Evolutionary conservation across 2,329 filamentous ascomycete species (phyloP).

Genomic region (Sarocladium brachiariae): DNA sequence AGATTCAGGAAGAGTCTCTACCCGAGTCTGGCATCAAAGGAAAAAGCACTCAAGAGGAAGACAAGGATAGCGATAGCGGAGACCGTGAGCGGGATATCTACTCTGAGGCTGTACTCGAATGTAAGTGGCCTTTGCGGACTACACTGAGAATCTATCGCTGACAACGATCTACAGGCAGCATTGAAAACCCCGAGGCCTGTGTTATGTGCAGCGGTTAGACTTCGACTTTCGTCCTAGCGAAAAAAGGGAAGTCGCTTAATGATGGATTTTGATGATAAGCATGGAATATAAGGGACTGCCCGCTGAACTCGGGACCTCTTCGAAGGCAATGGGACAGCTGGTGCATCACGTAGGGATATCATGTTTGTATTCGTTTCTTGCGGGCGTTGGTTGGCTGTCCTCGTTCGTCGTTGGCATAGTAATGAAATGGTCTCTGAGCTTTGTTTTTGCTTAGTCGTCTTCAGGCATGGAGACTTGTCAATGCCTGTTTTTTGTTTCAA

Average conservation of each 20-base stretch:
- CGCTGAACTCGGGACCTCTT: neutral
- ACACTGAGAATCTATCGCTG: conserved; percentile 16
- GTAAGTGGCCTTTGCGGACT: conserved; percentile 44
- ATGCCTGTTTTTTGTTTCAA: no score
- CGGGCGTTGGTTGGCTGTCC: neutral
- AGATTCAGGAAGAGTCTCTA: conserved; percentile 58
- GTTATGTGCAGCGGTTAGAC: conserved; percentile 92
- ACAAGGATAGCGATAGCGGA: conserved; percentile 62
- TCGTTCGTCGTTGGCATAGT: neutral
- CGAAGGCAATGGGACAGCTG: neutral
- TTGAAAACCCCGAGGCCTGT: conserved; percentile 92
- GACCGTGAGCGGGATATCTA: conserved; percentile 89
- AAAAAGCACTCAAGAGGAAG: conserved; percentile 60
- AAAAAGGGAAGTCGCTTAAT: conserved; percentile 17
- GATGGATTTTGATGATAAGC: conserved; percentile 22
- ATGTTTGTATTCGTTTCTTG: neutral
- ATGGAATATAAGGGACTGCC: conserved; percentile 15
- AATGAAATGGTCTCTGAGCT: neutral
- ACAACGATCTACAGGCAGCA: conserved; percentile 58
- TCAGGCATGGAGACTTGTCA: neutral
- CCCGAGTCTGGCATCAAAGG: conserved; percentile 40
- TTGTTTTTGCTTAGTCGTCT: neutral
- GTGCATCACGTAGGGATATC: conserved; percentile 7
- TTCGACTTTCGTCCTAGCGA: conserved; percentile 4
- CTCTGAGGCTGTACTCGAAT: conserved; percentile 82